Evolutionary conservation across 352 stramenopile species (phyloP).

Genomic region (Pythium phragmiticola): DNA sequence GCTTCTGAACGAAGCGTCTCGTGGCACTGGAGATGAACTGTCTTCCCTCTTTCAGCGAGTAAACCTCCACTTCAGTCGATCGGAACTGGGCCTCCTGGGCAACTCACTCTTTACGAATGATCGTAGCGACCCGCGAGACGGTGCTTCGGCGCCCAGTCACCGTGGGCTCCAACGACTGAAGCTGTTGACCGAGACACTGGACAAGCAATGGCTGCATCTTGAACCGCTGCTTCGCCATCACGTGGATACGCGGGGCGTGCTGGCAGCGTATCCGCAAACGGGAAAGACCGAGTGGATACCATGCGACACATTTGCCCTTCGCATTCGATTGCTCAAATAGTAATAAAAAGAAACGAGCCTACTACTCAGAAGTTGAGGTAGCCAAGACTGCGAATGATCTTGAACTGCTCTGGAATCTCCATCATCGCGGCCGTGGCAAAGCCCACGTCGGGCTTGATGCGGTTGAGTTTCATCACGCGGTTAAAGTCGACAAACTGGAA

Average conservation of each 20-base stretch:
- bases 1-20: not conserved
- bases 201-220: constrained; percentile 18
- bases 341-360: not conserved
- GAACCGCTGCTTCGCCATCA: constrained; percentile 16
- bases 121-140: not conserved
- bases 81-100: constrained; percentile 16
- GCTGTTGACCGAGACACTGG: constrained; percentile 8
- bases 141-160: not conserved
- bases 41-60: not conserved
- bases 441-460: constrained; percentile 47
- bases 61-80: constrained; percentile 5
- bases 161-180: not conserved
- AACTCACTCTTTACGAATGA: not conserved
- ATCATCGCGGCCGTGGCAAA: constrained; percentile 70
- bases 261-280: not conserved
- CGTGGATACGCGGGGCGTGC: not conserved
- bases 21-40: not conserved
- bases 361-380: constrained; percentile 30
- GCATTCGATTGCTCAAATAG: constrained; percentile 16
- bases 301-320: constrained; percentile 25
- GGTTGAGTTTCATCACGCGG: constrained; percentile 48
- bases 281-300: constrained; percentile 12
- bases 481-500: constrained; percentile 80
- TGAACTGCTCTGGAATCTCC: constrained; percentile 67
- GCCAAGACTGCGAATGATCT: constrained; percentile 44